Evolutionary conservation across 208 protist genomes (phyloP).

Genomic region (Acanthamoeba sp.): DNA sequence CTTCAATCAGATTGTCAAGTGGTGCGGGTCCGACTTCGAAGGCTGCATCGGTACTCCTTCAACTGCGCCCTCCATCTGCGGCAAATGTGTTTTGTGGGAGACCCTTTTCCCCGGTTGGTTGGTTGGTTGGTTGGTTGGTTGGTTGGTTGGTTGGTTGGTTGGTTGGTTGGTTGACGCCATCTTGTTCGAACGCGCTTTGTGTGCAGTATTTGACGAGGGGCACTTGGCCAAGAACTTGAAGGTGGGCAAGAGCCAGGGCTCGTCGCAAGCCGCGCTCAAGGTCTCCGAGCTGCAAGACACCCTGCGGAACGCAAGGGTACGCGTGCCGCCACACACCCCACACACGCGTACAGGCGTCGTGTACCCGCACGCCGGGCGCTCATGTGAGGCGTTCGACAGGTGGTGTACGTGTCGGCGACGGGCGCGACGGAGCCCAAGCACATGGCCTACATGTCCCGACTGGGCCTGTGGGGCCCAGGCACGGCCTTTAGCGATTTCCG

Average conservation of each 20-base stretch:
- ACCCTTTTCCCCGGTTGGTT: too few relatives aligned
- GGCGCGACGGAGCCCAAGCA: slow-evolving; percentile 69
- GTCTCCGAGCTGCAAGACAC: slow-evolving; percentile 9
- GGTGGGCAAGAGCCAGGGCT: not conserved
- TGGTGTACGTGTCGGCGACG: slow-evolving; percentile 25
- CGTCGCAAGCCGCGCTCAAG: slow-evolving; percentile 7
- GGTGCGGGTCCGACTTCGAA: slow-evolving; percentile 5
- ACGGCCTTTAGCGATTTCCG: slow-evolving; percentile 30
- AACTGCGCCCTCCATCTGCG: not conserved
- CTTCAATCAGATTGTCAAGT: slow-evolving; percentile 38
- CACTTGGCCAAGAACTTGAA: slow-evolving; percentile 72
- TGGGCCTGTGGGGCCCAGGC: slow-evolving; percentile 73
- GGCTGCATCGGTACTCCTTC: not conserved
- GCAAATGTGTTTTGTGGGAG: too few relatives aligned
- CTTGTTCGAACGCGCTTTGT: too few relatives aligned
- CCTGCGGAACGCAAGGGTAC: not conserved
- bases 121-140: too few relatives aligned
- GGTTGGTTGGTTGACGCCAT: too few relatives aligned
- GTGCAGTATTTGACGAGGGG: slow-evolving; percentile 73
- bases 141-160: too few relatives aligned
- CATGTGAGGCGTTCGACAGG: too few relatives aligned
- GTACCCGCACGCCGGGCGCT: too few relatives aligned
- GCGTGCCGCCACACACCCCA: not conserved
- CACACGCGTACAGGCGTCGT: too few relatives aligned
- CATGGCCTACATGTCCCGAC: slow-evolving; percentile 69